Conservation (phyloP, 495 filamentous ascomycete species). For the Xeromyces bisporus region DNA sequence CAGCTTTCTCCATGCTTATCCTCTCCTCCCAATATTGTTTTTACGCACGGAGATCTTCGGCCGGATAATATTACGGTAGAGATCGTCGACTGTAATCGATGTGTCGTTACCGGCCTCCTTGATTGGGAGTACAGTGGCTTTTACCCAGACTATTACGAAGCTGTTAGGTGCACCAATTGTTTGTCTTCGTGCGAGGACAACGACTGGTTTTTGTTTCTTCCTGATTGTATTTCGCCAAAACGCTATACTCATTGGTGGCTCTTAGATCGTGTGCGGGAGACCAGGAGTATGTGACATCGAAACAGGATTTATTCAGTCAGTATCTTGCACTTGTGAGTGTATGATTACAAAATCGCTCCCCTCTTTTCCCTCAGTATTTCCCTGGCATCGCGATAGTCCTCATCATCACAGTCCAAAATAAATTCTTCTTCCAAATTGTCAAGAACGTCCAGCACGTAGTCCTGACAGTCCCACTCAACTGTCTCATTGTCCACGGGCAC, state of each 20-base stretch:
- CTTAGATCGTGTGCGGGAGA: conserved; percentile 4
- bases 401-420: conserved; percentile 8
- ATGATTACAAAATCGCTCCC: conserved; percentile 6
- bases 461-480: conserved; percentile 14
- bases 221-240: conserved; percentile 11
- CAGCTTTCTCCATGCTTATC: conserved; percentile 4
- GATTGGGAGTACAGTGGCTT: conserved; percentile 36
- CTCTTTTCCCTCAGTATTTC: conserved; percentile 5
- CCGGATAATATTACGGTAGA: conserved; percentile 28
- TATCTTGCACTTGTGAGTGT: not conserved
- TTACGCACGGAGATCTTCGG: conserved; percentile 31
- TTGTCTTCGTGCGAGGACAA: conserved; percentile 8
- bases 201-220: conserved; percentile 14
- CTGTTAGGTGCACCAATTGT: conserved; percentile 10
- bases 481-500: conserved; percentile 11
- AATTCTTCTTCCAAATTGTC: conserved; percentile 9
- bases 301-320: no score
- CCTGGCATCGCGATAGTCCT: conserved; percentile 7
- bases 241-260: conserved; percentile 9
- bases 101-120: conserved; percentile 23
- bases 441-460: conserved; percentile 13
- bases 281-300: conserved; percentile 10
- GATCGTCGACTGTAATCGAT: conserved; percentile 12
- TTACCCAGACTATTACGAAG: conserved; percentile 34
- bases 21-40: conserved; percentile 6